These are phyloP conservation scores for Exophiala aquamarina DNA, from an alignment of 2,329 filamentous ascomycete genomes.

Conservation along the genomic window DNA sequence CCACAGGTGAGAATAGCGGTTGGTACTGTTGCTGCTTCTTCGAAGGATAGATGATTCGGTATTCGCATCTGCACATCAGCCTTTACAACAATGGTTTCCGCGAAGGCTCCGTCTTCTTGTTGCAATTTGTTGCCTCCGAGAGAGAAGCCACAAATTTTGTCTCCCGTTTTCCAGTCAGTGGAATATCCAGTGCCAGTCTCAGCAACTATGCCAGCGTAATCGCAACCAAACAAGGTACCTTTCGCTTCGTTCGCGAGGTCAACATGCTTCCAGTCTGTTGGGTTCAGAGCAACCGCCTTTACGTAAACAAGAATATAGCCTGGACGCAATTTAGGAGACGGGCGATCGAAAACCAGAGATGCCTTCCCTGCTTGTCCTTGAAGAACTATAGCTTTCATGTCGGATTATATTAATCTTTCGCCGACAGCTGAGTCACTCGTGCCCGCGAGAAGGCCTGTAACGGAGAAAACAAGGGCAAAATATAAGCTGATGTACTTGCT, in stretches of 20 bases:
- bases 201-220: slow-evolving; percentile 34
- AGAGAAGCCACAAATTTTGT: slow-evolving; percentile 37
- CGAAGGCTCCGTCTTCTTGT: slow-evolving; percentile 35
- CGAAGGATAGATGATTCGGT: slow-evolving; percentile 32
- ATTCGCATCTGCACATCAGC: slow-evolving; percentile 32
- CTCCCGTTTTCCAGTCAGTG: slow-evolving; percentile 30
- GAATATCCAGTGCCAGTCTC: slow-evolving; percentile 16
- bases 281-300: slow-evolving; percentile 8
- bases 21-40: slow-evolving; percentile 32
- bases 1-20: slow-evolving; percentile 36
- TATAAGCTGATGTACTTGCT: no score
- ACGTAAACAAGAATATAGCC: slow-evolving; percentile 36
- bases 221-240: slow-evolving; percentile 36
- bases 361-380: slow-evolving; percentile 25
- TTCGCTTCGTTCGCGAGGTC: slow-evolving; percentile 27
- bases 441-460: no score
- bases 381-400: slow-evolving; percentile 40
- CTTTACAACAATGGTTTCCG: slow-evolving; percentile 33
- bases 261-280: slow-evolving; percentile 10
- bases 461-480: no score
- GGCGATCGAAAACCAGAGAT: slow-evolving; percentile 31
- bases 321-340: slow-evolving; percentile 44
- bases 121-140: slow-evolving; percentile 33
- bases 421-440: no score
- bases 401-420: no score